Evolutionary conservation across 345 rosid genomes (phyloP), one percentile per base, ranked within the genome.

Genomic region (Theobroma cacao): DNA sequence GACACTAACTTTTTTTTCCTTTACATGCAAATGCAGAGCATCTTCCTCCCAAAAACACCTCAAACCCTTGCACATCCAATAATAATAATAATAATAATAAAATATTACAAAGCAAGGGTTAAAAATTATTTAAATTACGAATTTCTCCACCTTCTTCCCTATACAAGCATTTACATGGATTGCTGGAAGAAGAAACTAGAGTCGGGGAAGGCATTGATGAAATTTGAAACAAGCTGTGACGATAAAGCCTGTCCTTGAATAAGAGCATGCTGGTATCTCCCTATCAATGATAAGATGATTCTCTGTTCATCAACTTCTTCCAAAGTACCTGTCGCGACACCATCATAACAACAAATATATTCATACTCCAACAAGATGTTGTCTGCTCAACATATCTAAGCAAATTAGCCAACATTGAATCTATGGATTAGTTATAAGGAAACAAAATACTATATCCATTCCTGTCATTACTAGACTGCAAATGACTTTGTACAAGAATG

Each of bases 161-260:
- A 47, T 3, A 65, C 45, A 63, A 34, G 18, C 18, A 67, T 43
- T 67, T 17, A 41, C 59, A 30, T 52, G 36, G 79, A 80, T 59
- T 79, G 74, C 41, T 64, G 81, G 85, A 88, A 88, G 84, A 84
- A 84, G 14, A 62, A 28, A 34, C 56, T 52, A 53, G 40, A 75
- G 60, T 78, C 85, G 1, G 95, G 95, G 75, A 85, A 92, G 62
- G 88, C 84, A 63, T 74, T 45, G 62, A 74, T 47, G 83, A 94
- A 91, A 53, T 70, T 82, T 14, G 88, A 78, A 72, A 88, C 59
- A 40, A 80, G 81, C 64, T 84, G 79, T 13, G 87, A 31, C 59
- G 87, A 83, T 75, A 90, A 77, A 47, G 83, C 82, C 64, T 83
- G 87, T 77, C 87, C 87, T 71, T 69, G 82, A 72, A 82, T 5